Evolutionary conservation across 208 protist genomes (phyloP).

Genomic region (Leishmania martiniquensis): DNA sequence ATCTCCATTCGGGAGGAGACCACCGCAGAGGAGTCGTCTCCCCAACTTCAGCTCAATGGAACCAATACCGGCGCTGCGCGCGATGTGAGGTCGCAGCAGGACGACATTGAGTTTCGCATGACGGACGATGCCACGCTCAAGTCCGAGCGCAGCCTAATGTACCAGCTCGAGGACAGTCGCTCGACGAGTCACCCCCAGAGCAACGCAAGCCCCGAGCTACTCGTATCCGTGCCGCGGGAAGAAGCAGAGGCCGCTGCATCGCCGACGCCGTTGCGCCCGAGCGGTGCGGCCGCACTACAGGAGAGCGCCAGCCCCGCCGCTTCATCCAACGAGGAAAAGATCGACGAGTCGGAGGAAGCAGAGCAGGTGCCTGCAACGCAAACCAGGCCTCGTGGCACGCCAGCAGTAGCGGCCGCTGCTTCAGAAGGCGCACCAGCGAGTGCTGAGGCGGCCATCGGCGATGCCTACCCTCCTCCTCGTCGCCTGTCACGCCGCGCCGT

Average conservation of each 20-base stretch:
- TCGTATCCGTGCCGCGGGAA: background rate
- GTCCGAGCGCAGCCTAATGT: conserved; percentile 26
- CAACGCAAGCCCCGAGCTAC: conserved; percentile 9
- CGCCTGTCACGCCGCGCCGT: conserved; percentile 28
- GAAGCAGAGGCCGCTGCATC: conserved; percentile 1
- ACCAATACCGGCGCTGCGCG: background rate
- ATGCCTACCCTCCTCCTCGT: conserved; percentile 11
- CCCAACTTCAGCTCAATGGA: conserved; percentile 1
- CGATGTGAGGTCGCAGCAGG: background rate
- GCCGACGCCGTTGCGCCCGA: background rate
- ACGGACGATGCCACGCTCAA: conserved; percentile 1
- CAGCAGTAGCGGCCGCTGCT: too few species aligned
- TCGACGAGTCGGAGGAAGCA: too few species aligned
- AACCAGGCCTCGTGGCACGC: too few species aligned
- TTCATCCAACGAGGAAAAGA: too few species aligned
- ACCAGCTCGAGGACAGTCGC: conserved; percentile 18
- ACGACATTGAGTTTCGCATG: conserved; percentile 29
- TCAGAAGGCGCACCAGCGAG: background rate
- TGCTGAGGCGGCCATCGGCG: background rate
- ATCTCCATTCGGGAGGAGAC: conserved; percentile 11
- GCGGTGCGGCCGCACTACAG: background rate
- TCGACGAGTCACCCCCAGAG: too few species aligned
- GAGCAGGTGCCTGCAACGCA: too few species aligned
- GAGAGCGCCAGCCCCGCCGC: too few species aligned
- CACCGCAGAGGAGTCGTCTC: background rate